Evolutionary conservation across 2,329 filamentous ascomycete genomes (phyloP).

Genomic region (Fusarium sp.): DNA sequence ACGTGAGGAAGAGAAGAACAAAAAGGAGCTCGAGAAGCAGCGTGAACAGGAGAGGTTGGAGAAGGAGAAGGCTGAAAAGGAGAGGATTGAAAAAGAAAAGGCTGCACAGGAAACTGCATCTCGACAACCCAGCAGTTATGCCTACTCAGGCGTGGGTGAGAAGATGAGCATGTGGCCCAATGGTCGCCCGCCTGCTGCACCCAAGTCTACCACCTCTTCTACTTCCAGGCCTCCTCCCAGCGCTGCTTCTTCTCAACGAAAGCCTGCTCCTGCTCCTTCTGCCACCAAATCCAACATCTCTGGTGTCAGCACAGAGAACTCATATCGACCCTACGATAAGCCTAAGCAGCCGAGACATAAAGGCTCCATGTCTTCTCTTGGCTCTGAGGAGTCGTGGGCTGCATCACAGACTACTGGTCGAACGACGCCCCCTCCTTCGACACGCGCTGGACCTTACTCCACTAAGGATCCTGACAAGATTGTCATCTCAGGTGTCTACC

Average conservation of each 20-base stretch:
- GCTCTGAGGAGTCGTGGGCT: slow-evolving; percentile 87
- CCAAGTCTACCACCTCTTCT: slow-evolving; percentile 42
- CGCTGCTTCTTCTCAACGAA: slow-evolving; percentile 40
- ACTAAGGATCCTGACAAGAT: slow-evolving; percentile 97
- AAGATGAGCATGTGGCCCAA: slow-evolving; percentile 77
- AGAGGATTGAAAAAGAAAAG: slow-evolving; percentile 47
- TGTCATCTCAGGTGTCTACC: slow-evolving; percentile 91
- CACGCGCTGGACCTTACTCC: slow-evolving; percentile 80
- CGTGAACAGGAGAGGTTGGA: slow-evolving; percentile 54
- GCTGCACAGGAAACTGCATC: slow-evolving; percentile 43
- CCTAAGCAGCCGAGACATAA: slow-evolving; percentile 68
- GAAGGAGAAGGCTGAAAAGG: slow-evolving; percentile 45
- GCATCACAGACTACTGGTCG: slow-evolving; percentile 84
- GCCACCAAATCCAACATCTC: slow-evolving; percentile 69
- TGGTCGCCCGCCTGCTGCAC: slow-evolving; percentile 60
- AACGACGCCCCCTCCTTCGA: slow-evolving; percentile 84
- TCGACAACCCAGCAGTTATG: slow-evolving; percentile 66
- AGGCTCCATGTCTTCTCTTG: slow-evolving; percentile 74
- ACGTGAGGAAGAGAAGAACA: slow-evolving; percentile 50
- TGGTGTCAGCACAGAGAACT: slow-evolving; percentile 72
- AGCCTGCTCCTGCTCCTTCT: slow-evolving; percentile 57
- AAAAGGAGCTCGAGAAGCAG: slow-evolving; percentile 51
- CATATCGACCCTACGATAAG: slow-evolving; percentile 81
- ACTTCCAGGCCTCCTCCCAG: slow-evolving; percentile 39
- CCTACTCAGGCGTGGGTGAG: slow-evolving; percentile 74